phyloP scores from a whole-genome alignment of 2,329 filamentous ascomycete species.

The Cladosporium colombiae region DNA sequence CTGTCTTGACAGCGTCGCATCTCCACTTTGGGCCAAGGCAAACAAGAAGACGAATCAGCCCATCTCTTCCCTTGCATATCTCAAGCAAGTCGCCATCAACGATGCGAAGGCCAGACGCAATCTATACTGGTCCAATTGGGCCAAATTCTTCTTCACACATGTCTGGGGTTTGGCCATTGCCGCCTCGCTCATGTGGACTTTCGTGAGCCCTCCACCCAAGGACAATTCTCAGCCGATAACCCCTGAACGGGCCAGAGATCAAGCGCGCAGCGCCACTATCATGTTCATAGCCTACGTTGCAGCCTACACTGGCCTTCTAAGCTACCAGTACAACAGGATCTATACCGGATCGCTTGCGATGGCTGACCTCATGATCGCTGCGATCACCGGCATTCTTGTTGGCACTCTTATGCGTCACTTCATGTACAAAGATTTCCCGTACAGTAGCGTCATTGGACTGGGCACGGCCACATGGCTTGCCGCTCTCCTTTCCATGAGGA shows the following conservation, averaged over 20 bases:
- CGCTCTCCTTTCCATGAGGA: conserved; percentile 51
- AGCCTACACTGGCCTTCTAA: conserved; percentile 55
- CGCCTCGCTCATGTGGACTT: conserved; percentile 54
- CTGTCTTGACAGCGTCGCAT: conserved; percentile 53
- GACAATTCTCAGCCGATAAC: background rate
- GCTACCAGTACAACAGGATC: conserved; percentile 53
- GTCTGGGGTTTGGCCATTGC: conserved; percentile 56
- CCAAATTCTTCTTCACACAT: conserved; percentile 53
- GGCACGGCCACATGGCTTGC: conserved; percentile 54
- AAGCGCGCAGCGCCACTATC: conserved; percentile 43
- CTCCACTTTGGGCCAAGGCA: conserved; percentile 25
- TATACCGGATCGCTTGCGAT: conserved; percentile 51
- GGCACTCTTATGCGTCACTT: conserved; percentile 47
- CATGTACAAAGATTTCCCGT: conserved; percentile 44
- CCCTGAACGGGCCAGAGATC: background rate
- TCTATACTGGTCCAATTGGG: conserved; percentile 54
- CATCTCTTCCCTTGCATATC: conserved; percentile 30
- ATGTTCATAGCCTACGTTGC: conserved; percentile 54
- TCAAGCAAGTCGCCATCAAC: conserved; percentile 47
- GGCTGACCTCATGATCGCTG: conserved; percentile 50
- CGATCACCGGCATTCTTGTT: conserved; percentile 48
- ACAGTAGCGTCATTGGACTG: conserved; percentile 51
- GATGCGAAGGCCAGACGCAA: conserved; percentile 49
- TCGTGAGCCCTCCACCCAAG: conserved; percentile 38
- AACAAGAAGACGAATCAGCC: conserved; percentile 27